Evolutionary conservation across 148 eudicot genomes (phyloP), one percentile per base, ranked within the genome.

Genomic region (Rhododendron griersonianum): DNA sequence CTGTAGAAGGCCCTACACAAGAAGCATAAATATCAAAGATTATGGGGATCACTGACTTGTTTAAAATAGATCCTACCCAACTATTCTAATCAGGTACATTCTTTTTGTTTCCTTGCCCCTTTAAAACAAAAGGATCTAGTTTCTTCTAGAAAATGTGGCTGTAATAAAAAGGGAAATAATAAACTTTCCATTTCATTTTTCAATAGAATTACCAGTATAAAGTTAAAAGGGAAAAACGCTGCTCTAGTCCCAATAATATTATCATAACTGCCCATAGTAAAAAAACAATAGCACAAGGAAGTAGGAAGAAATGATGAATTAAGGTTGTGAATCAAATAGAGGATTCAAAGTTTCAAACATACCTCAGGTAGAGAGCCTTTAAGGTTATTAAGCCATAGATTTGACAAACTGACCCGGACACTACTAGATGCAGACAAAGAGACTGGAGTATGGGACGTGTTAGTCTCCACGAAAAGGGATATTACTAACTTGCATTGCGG

Each of bases 1-100:
- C 84, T 37, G 84, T 39, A 82, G 33, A 73, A 74, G 87, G 80
- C 85, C 88, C 91, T 88, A 83, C 69, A 79, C 63, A 23, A 51
- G 79, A 23, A 21, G 65, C 48, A 82, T 55, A 41, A 86, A 85
- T 41, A 87, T 28, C 28, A 71, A 82, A 79, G 73, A 85, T 37
- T 4, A 83, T 51, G 35, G 37, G 4, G 35, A 83, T 81, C 37
- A 55, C 5, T 13, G 55, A 81, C 48, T 81, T 69, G 71, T 47
- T 47, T 81, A 53, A 76, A 78, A 77, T 35, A 39, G 3, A 50
- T 77, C 55, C 83, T 6, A 7, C 44, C 75, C 37, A 63, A 33
- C 14, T 51, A 50, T 16, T 80, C 82, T 14, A 50, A 9, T 25
- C 55, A 47, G 28, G 21, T 47, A 78, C 30, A 78, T 9, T 78